Conservation (phyloP, 164 flowering plant genomes). For the Stephania japonica region DNA sequence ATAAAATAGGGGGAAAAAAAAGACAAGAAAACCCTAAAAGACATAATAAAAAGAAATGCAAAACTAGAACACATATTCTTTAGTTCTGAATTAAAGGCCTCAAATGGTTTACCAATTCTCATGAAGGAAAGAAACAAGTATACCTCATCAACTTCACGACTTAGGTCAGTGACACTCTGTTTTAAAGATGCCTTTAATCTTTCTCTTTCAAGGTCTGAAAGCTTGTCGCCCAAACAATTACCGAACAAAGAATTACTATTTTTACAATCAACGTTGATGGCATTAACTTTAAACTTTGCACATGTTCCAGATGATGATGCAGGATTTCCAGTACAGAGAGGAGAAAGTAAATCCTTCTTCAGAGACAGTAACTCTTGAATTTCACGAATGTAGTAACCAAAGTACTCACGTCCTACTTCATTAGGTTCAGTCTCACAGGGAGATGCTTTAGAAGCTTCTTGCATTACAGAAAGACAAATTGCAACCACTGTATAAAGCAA, state of each 20-base stretch:
- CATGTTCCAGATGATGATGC: conserved; percentile 10
- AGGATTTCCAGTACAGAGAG: conserved; percentile 14
- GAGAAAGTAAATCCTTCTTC: conserved; percentile 29
- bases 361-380: conserved; percentile 37
- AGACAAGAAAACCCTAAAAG: too few species aligned
- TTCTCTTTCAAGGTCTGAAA: conserved; percentile 40
- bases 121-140: background rate
- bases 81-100: background rate
- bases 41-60: background rate
- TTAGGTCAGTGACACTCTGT: conserved; percentile 36
- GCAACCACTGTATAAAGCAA: background rate
- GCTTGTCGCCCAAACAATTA: conserved; percentile 33
- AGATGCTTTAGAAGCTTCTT: conserved; percentile 24
- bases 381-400: conserved; percentile 42
- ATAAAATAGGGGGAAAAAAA: too few species aligned
- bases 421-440: conserved; percentile 18
- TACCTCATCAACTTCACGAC: conserved; percentile 76
- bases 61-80: background rate
- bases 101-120: background rate
- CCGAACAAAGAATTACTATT: conserved; percentile 25
- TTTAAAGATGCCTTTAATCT: conserved; percentile 44
- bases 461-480: conserved; percentile 15
- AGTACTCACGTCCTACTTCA: conserved; percentile 45
- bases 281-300: conserved; percentile 9
- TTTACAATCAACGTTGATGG: background rate